Evolutionary conservation across 768 basidiomycete genomes (phyloP), one percentile per base, ranked within the genome.

Genomic region (Baorangia bicolor): DNA sequence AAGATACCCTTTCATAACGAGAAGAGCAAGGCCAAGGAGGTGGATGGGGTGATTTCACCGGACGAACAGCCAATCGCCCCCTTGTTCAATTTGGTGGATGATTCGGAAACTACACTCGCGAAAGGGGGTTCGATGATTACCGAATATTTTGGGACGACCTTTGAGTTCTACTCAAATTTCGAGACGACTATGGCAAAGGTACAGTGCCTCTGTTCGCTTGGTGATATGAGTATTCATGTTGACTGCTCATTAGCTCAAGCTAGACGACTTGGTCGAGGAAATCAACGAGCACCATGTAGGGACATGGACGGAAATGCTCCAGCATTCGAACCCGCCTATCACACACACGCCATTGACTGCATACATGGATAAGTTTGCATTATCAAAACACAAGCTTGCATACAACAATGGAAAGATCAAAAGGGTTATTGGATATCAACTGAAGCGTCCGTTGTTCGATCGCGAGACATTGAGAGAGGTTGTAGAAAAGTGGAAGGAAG

Each of bases 11-110:
- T 70, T 40, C 66, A 69, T 28, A 89, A 88, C 57, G 86, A 91
- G 51, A 90, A 87, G 74, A 80, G 74, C 64, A 88, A 86, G 67
- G 74, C 81, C 18, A 77, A 75, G 51, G 83, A 84, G 42, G 82
- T 90, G 25, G 78, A 83, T 35, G 88, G 86, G 39, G 80, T 86
- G 72, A 74, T 79, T 25, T 69, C 81, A 9, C 77, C 81, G 23
- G 78, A 82, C 49, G 72, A 75, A 65, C 85, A 83, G 60, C 75
- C 87, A 7, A 67, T 85, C 39, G 91, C 86, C 2, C 89, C 92
- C 3, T 59, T 93, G n/a, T 94, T 94, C 74, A 92, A 94, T 67
- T 67, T 94, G 62, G 92, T 85, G 60, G 92, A 93, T 64, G 87
- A 92, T 59, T 84, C 88, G 8, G 77, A 90, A 42, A 85, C 80